Base-by-base conservation (phyloP, 2,329 filamentous ascomycete species). In the Aurifilum marmelostoma region DNA sequence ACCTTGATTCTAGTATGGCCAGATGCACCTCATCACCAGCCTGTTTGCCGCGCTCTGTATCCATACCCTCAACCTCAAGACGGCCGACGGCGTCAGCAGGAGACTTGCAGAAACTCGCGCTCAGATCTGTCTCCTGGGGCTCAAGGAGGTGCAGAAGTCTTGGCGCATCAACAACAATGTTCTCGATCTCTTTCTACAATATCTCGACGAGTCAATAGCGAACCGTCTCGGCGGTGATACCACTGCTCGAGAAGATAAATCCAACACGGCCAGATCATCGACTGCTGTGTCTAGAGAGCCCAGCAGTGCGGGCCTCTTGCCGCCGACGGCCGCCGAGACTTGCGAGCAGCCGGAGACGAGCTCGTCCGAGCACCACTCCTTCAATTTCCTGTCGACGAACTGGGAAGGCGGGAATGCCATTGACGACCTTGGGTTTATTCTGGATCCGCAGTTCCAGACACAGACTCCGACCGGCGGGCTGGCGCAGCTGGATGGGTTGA, bases 101-200 rank as follows among this genome's bases (percentile, higher is more conserved):
- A 72, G 78, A 2, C 77, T 80, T 11, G 78, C 79, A 34, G 78
- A 80, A 65, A 77, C 80, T 68, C 75, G 79, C 24, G 79, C 79
- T 1, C 78, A 80, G 43, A 76, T 79, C 70, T 80, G 78, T 50
- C 77, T 80, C 1, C 72, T 80, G 2, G 78, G 78, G 4, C 74
- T 81, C 1, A 76, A 80, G 54, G 79, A 80, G 70, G 75, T 80
- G 0, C 78, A 80, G 34, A 79, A 79, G n/a, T 80, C 80, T 71
- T 80, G 79, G 79, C 73, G 77, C 24, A 79, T 80, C 69, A 81
- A 81, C 73, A 80, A 79, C 71, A 79, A 78, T 43, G 73, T 80
- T 0, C 74, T 81, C 7, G 79, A 81, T 32, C 70, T 80, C 7
- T 80, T 80, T 37, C 72, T 80, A 0, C 78, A 77, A 32, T 80